These are phyloP conservation scores for Pythium monospermum DNA, from an alignment of 352 stramenopile genomes.

Conservation along the genomic window DNA sequence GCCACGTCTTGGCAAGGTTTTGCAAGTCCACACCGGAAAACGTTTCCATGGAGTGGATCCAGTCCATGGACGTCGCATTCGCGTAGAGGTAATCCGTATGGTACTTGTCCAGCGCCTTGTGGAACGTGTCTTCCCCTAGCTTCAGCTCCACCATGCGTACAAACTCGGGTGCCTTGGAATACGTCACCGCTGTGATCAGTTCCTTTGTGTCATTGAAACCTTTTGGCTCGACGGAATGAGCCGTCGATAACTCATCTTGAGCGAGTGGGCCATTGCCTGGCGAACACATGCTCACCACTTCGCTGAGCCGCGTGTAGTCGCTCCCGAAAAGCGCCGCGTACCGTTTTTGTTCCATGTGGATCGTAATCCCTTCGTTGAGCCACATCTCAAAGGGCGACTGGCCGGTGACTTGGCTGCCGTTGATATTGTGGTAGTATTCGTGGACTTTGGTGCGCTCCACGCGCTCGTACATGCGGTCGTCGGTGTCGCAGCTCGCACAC, in stretches of 20 bases:
- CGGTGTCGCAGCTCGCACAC: constrained; percentile 67
- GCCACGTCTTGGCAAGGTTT: constrained; percentile 64
- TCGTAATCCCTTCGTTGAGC: constrained; percentile 75
- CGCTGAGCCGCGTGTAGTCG: constrained; percentile 64
- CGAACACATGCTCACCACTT: constrained; percentile 71
- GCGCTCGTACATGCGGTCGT: constrained; percentile 72
- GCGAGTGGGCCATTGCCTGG: constrained; percentile 60
- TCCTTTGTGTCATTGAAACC: constrained; percentile 80
- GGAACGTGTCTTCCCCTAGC: constrained; percentile 53
- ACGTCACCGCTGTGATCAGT: constrained; percentile 67
- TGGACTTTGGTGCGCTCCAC: constrained; percentile 81
- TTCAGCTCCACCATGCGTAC: constrained; percentile 76
- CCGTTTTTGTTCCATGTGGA: constrained; percentile 77
- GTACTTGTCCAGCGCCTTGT: constrained; percentile 77
- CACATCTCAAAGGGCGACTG: constrained; percentile 80
- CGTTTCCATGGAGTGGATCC: constrained; percentile 76
- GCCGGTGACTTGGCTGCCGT: constrained; percentile 72
- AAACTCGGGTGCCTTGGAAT: constrained; percentile 76
- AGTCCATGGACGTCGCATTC: constrained; percentile 71
- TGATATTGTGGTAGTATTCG: constrained; percentile 86
- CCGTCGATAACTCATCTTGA: constrained; percentile 63
- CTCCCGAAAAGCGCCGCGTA: constrained; percentile 56
- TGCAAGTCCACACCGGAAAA: constrained; percentile 55
- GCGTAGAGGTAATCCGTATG: constrained; percentile 68
- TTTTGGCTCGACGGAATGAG: constrained; percentile 60